Evolutionary conservation across 129 eudicot species (phyloP).

Genomic region (Mikania micrantha): DNA sequence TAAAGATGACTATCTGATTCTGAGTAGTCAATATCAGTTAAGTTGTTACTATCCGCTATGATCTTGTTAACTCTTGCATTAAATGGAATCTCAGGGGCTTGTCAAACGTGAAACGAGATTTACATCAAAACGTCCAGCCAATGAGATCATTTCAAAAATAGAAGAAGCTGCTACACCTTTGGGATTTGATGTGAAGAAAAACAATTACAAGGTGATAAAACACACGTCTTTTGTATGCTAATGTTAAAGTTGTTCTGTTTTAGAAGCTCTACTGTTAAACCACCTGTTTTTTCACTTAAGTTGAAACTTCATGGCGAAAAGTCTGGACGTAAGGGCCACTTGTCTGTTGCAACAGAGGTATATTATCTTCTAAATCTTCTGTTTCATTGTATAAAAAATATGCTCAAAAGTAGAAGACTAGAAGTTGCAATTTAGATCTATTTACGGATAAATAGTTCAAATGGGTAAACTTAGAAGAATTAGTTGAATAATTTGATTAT

Average conservation of each 20-base stretch:
- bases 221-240: background rate
- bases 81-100: slow-evolving; percentile 53
- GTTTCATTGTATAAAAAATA: background rate
- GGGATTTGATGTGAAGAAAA: slow-evolving; percentile 95
- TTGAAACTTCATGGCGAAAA: slow-evolving; percentile 93
- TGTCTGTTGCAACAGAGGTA: slow-evolving; percentile 97
- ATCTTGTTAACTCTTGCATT: background rate
- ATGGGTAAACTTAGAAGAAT: background rate
- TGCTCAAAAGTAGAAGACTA: background rate
- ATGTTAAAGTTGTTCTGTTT: background rate
- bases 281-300: slow-evolving; percentile 25
- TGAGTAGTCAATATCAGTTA: too few relatives aligned
- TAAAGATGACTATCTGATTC: too few relatives aligned
- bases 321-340: slow-evolving; percentile 90
- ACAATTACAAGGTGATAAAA: slow-evolving; percentile 68
- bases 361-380: background rate
- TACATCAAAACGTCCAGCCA: slow-evolving; percentile 79
- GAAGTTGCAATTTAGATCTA: background rate
- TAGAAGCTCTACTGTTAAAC: background rate
- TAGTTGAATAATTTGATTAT: background rate
- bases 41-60: background rate
- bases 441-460: background rate
- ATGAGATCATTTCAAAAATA: slow-evolving; percentile 81
- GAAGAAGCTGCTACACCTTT: slow-evolving; percentile 85
- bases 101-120: slow-evolving; percentile 96